A percentile compares a stretch with the other conserved stretches of the same genome.
Conservation (phyloP, 108 stramenopile species). For the Nannochloropsis salina region DNA sequence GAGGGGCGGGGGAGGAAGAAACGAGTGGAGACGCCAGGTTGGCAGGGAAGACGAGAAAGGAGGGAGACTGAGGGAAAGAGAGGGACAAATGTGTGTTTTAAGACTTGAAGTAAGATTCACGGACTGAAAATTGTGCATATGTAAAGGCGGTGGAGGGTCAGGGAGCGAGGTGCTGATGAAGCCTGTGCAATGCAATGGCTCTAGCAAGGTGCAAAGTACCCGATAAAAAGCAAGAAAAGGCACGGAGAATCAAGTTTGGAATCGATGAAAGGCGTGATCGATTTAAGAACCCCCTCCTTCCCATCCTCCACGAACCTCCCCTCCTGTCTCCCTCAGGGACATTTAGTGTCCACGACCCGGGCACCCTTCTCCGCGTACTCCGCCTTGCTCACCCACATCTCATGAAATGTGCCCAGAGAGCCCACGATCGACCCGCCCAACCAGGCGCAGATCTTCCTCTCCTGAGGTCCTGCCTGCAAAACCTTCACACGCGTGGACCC, state of each 20-base stretch:
- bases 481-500: constrained; percentile 43
- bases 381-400: constrained; percentile 63
- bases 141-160: too few species aligned
- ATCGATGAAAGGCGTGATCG: too few species aligned
- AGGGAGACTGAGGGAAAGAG: neutral
- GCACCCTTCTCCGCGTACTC: constrained; percentile 60
- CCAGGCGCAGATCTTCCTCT: constrained; percentile 46
- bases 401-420: constrained; percentile 58
- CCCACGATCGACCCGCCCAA: constrained; percentile 58
- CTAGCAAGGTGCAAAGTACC: too few species aligned
- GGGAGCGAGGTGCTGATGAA: too few species aligned
- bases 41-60: neutral
- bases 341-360: constrained; percentile 77
- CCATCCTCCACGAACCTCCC: neutral
- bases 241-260: too few species aligned
- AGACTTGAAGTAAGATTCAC: too few species aligned
- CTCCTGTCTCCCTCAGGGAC: constrained; percentile 64
- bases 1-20: neutral
- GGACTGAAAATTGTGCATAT: too few species aligned
- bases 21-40: neutral
- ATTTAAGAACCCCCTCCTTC: neutral
- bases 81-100: too few species aligned
- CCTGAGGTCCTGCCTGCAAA: constrained; percentile 35
- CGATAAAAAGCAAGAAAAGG: too few species aligned
- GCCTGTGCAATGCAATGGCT: too few species aligned